These are phyloP conservation scores for Mycena crocata DNA, from an alignment of 768 basidiomycete genomes.

Conservation along the genomic window DNA sequence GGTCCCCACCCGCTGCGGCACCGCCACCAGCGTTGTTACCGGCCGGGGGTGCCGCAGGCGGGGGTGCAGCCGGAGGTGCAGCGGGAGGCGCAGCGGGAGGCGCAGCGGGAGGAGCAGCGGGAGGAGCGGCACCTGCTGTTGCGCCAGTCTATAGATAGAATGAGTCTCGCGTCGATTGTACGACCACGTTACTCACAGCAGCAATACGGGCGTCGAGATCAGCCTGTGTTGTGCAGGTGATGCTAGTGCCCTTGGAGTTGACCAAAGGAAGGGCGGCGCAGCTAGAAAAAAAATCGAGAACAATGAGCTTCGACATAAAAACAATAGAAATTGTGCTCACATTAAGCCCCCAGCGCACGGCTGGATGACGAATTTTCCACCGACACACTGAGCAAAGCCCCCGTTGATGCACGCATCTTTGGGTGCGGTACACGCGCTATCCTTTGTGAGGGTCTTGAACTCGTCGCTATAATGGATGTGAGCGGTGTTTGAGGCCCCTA, in stretches of 20 bases:
- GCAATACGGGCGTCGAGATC: slow-evolving; percentile 62
- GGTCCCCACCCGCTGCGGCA: background rate
- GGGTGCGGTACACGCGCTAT: slow-evolving; percentile 50
- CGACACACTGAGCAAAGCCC: slow-evolving; percentile 68
- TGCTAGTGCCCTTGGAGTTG: slow-evolving; percentile 59
- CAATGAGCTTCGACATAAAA: background rate
- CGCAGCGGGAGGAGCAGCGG: slow-evolving; percentile 25
- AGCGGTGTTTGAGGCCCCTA: background rate
- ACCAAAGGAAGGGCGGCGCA: slow-evolving; percentile 66
- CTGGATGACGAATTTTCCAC: slow-evolving; percentile 54
- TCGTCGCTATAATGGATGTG: slow-evolving; percentile 40
- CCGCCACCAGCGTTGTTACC: background rate
- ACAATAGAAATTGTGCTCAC: slow-evolving; percentile 39
- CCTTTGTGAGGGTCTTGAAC: slow-evolving; percentile 47
- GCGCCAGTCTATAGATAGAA: slow-evolving; percentile 11
- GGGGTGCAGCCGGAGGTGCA: background rate
- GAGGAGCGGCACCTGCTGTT: slow-evolving; percentile 17
- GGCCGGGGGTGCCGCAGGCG: background rate
- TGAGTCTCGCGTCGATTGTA: background rate
- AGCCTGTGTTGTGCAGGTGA: slow-evolving; percentile 62
- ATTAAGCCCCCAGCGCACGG: slow-evolving; percentile 51
- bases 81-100: background rate
- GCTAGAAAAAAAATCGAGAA: slow-evolving; percentile 35
- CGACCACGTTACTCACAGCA: slow-evolving; percentile 46
- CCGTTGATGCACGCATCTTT: slow-evolving; percentile 61